Conservation (phyloP, 139 green algal species). For the Tetraselmis striata region DNA sequence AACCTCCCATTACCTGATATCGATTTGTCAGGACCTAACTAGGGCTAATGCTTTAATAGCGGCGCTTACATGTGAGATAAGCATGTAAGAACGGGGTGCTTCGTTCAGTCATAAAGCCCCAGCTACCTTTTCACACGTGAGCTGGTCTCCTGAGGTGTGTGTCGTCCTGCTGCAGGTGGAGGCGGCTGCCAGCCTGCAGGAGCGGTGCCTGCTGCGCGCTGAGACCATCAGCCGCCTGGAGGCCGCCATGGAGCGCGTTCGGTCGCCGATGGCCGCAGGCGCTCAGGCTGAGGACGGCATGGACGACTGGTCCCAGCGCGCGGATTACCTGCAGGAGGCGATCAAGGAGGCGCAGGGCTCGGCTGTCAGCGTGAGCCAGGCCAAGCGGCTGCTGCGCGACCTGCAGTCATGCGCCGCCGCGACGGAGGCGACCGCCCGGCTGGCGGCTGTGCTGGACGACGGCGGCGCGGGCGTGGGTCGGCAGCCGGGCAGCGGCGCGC, state of each 20-base stretch:
- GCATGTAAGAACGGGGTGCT: too few relatives aligned
- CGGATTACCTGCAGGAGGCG: neutral
- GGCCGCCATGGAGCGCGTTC: slow-evolving; percentile 43
- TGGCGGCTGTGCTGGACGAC: slow-evolving; percentile 44
- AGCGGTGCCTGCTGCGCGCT: slow-evolving; percentile 38
- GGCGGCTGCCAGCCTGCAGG: slow-evolving; percentile 24
- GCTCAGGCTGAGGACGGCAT: neutral
- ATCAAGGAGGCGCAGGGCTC: neutral
- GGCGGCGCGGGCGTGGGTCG: slow-evolving; percentile 22
- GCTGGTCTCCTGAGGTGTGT: too few relatives aligned
- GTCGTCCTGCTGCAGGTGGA: too few relatives aligned
- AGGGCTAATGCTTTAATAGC: too few relatives aligned
- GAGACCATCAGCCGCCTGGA: slow-evolving; percentile 48
- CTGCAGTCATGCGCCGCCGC: slow-evolving; percentile 55
- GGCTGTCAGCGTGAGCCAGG: slow-evolving; percentile 16
- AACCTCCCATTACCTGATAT: too few relatives aligned
- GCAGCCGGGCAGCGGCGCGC: slow-evolving; percentile 7
- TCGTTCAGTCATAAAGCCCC: too few relatives aligned
- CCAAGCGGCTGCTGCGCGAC: slow-evolving; percentile 65
- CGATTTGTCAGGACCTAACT: too few relatives aligned
- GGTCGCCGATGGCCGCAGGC: neutral
- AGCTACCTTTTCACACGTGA: too few relatives aligned
- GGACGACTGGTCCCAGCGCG: neutral
- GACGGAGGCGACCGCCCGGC: slow-evolving; percentile 40
- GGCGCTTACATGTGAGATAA: too few relatives aligned